These are phyloP conservation scores for Beauveria varroae DNA, from an alignment of 2,329 filamentous ascomycete species.

Conservation along the genomic window DNA sequence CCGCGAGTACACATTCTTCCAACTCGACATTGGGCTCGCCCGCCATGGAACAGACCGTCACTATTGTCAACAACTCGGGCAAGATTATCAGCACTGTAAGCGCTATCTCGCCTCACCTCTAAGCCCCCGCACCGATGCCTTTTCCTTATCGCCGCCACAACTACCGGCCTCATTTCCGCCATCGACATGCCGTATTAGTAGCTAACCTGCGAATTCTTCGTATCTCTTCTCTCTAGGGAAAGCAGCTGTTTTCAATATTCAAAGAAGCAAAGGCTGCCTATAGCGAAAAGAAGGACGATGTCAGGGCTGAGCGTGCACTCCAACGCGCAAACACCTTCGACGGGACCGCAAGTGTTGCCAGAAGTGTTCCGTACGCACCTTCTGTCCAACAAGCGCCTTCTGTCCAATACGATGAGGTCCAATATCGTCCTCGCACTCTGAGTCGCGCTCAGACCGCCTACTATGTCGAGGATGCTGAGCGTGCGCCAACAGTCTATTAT, in stretches of 20 bases:
- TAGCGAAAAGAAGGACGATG: conserved; percentile 75
- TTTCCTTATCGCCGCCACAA: background rate
- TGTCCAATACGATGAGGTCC: conserved; percentile 28
- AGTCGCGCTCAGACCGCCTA: background rate
- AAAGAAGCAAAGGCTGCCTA: conserved; percentile 88
- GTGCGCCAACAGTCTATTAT: conserved; percentile 12
- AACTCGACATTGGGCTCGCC: background rate
- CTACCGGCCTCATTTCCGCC: background rate
- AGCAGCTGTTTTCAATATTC: conserved; percentile 83
- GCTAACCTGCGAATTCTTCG: background rate
- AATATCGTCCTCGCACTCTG: background rate
- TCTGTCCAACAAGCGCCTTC: conserved; percentile 21
- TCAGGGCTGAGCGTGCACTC: conserved; percentile 56
- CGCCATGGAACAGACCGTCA: conserved; percentile 60
- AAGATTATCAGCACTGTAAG: conserved; percentile 84
- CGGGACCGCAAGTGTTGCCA: conserved; percentile 17
- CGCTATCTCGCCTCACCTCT: conserved; percentile 14
- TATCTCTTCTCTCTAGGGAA: conserved; percentile 51
- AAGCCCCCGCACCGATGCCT: background rate
- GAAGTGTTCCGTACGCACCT: conserved; percentile 14
- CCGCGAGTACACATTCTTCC: background rate
- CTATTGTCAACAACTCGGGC: conserved; percentile 82
- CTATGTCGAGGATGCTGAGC: conserved; percentile 23
- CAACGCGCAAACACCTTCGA: conserved; percentile 57
- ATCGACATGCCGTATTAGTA: conserved; percentile 4